phyloP scores from a whole-genome alignment of 2,329 filamentous ascomycete species.

The Mycosphaerelloides madeirae region DNA sequence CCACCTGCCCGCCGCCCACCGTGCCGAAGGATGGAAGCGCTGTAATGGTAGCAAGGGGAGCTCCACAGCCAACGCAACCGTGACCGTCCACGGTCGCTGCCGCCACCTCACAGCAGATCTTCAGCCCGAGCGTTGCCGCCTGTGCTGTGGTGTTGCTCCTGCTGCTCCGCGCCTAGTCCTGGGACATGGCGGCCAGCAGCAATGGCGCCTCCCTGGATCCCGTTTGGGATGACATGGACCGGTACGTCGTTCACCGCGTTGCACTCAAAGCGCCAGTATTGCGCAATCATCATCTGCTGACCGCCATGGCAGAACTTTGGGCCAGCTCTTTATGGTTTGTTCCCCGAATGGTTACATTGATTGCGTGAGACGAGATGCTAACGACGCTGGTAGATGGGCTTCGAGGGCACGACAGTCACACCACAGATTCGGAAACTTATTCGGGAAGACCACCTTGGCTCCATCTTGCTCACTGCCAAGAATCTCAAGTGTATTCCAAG shows the following conservation, averaged over 20 bases:
- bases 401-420: constrained; percentile 78
- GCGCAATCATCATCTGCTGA: constrained; percentile 28
- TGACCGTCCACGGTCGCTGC: constrained; percentile 1
- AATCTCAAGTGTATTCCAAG: constrained; percentile 64
- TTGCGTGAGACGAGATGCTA: constrained; percentile 13
- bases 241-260: constrained; percentile 48
- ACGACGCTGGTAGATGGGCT: constrained; percentile 60
- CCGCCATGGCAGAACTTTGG: constrained; percentile 41
- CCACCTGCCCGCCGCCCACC: neutral
- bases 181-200: constrained; percentile 40
- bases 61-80: constrained; percentile 12
- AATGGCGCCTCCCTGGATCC: constrained; percentile 41
- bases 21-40: constrained; percentile 1
- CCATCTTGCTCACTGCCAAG: constrained; percentile 77
- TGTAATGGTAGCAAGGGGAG: constrained; percentile 7
- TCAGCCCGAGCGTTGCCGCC: too few species aligned
- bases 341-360: constrained; percentile 6
- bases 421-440: constrained; percentile 78
- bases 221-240: constrained; percentile 69
- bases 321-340: constrained; percentile 35
- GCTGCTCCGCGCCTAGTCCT: neutral
- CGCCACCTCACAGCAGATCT: neutral
- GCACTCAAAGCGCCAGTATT: neutral
- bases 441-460: constrained; percentile 79
- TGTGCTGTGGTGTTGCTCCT: constrained; percentile 3